phyloP scores from a whole-genome alignment of 108 stramenopile genomes.

The Discostella stelligeroides region DNA sequence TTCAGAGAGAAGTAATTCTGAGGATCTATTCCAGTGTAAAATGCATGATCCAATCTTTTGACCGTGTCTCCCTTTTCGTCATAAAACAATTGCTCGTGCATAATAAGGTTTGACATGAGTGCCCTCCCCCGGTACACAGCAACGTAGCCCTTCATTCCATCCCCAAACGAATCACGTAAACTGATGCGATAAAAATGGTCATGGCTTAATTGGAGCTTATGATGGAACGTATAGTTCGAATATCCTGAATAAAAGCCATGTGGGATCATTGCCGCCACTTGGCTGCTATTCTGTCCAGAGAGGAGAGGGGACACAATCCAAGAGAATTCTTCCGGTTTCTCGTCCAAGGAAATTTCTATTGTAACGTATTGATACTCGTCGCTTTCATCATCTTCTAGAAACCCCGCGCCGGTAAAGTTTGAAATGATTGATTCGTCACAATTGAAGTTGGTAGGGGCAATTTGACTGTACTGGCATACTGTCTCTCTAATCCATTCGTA shows the following conservation, averaged over 20 bases:
- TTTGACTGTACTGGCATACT: slow-evolving; percentile 49
- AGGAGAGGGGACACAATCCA: slow-evolving; percentile 31
- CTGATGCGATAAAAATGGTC: slow-evolving; percentile 40
- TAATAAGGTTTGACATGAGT: slow-evolving; percentile 25
- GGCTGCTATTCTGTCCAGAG: background rate
- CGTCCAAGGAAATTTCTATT: slow-evolving; percentile 37
- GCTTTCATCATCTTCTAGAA: slow-evolving; percentile 5
- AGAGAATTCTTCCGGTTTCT: slow-evolving; percentile 32
- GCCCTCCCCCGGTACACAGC: slow-evolving; percentile 35
- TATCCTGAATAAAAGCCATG: slow-evolving; percentile 29
- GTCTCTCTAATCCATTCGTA: slow-evolving; percentile 65
- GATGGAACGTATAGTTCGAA: slow-evolving; percentile 39
- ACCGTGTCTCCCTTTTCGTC: slow-evolving; percentile 2
- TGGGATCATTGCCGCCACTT: slow-evolving; percentile 31
- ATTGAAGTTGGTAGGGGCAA: slow-evolving; percentile 31
- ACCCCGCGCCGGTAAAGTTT: background rate
- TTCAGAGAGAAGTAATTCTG: slow-evolving; percentile 28
- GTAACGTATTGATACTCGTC: slow-evolving; percentile 17
- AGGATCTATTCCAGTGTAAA: slow-evolving; percentile 35
- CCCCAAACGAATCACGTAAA: slow-evolving; percentile 31
- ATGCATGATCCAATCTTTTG: slow-evolving; percentile 31
- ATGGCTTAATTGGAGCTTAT: slow-evolving; percentile 21
- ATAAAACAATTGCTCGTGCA: slow-evolving; percentile 37
- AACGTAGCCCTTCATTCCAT: slow-evolving; percentile 39
- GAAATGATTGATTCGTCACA: slow-evolving; percentile 22